Evolutionary conservation across 306 rosid genomes (phyloP), one percentile per base, ranked within the genome.

Genomic region (Vigna nakashimae): DNA sequence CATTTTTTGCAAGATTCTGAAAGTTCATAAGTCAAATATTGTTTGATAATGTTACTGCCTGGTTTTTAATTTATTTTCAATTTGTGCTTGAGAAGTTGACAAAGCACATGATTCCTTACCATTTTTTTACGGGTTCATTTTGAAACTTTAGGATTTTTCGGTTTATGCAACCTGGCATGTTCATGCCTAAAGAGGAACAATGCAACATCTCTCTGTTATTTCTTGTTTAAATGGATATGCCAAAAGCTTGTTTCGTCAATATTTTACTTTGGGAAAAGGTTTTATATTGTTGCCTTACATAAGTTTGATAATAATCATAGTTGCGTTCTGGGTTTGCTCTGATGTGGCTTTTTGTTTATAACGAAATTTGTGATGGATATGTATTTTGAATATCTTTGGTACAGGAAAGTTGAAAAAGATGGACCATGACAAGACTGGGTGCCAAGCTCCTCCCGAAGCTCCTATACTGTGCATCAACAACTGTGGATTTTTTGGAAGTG

Each of bases 391-490:
- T 62, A 42, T 74, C 62, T 48, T 67, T 51, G 77, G 49, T 81
- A 69, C 92, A 91, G 98, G 78, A 73, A 82, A 89, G 73, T 87
- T 80, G 80, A 18, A 84, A 71, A 83, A 74, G 72, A 93, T 91
- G 98, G 98, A 93, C 80, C 96, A 88, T 64, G 96, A 91, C 73
- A 89, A 91, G 90, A 87, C 97, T 63, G 98, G 93, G 85, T 93
- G 98, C 68, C 93, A 93, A 83, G 92, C 98, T 76, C 86, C 93
- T n/a, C 97, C 93, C 8, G 97, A 93, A 73, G 97, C 96, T 79
- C 97, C 98, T 52, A 65, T 91, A 53, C 78, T 93, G 83, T 93
- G 97, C 81, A 14, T 91, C 83, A 93, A 93, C 88, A 91, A 91
- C 69, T 93, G 97, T 89, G 97, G 98, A 17, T 93, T 93, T 83